Evolutionary conservation across 257 asterid genomes (phyloP).

Genomic region (Petrea volubilis): DNA sequence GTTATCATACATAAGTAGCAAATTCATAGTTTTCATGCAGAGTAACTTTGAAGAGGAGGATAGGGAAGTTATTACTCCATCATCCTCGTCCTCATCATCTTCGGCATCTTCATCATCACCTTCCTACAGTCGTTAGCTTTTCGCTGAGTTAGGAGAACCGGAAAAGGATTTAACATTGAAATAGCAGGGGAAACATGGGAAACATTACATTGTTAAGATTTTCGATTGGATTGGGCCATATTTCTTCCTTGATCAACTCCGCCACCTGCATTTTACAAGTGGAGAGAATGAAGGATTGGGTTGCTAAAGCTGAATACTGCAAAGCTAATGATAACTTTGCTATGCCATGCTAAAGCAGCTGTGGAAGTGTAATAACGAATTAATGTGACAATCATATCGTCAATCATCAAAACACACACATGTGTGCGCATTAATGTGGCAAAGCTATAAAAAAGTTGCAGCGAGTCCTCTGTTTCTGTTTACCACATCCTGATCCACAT

Average conservation of each 20-base stretch:
- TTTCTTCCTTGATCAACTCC: constrained; percentile 52
- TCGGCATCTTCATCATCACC: constrained; percentile 46
- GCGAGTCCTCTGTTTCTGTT: constrained; percentile 5
- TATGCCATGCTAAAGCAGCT: not conserved
- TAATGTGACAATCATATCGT: too few species aligned
- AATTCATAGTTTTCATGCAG: constrained; percentile 11
- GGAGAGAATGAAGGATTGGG: not conserved
- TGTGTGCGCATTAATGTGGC: too few species aligned
- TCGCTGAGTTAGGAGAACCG: constrained; percentile 17
- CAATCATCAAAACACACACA: too few species aligned
- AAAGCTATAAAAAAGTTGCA: not conserved
- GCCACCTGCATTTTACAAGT: constrained; percentile 49
- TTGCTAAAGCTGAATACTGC: not conserved
- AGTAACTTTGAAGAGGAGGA: not conserved
- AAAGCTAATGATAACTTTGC: not conserved
- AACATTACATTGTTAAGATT: constrained; percentile 40
- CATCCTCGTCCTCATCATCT: constrained; percentile 44
- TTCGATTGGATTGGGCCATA: constrained; percentile 61
- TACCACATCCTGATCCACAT: constrained; percentile 53
- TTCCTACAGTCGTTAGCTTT: constrained; percentile 30
- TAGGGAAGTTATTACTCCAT: constrained; percentile 22
- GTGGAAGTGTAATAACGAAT: too few species aligned
- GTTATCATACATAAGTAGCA: not conserved
- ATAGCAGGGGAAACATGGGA: not conserved
- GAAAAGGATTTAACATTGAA: not conserved